Percentiles rank a stretch among this genome's conserved stretches.
Evolutionary conservation across 441 rosid genomes (phyloP).

Genomic region (Metrosideros polymorpha): DNA sequence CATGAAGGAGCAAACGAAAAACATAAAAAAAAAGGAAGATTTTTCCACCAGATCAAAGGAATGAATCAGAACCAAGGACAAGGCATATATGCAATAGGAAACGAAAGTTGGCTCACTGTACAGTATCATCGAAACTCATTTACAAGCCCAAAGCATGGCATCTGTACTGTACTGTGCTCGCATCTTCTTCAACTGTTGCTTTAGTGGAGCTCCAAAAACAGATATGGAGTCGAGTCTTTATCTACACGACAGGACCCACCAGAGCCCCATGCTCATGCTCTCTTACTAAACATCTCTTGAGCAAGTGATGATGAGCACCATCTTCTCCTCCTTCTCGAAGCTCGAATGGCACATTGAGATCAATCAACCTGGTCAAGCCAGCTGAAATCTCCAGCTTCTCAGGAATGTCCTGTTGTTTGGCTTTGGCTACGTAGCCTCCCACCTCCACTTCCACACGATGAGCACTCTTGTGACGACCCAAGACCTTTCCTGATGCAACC

Average conservation of each 20-base stretch:
- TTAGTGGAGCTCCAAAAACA: neutral
- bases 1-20: neutral
- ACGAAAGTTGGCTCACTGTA: neutral
- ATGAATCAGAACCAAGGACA: neutral
- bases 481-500: neutral
- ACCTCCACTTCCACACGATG: neutral
- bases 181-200: neutral
- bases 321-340: neutral
- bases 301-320: neutral
- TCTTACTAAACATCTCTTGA: neutral
- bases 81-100: neutral
- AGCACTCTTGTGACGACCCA: neutral
- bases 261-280: slow-evolving; percentile 14
- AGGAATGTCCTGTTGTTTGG: neutral
- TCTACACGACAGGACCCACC: slow-evolving; percentile 19
- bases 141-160: neutral
- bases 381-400: neutral
- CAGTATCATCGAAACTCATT: neutral
- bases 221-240: neutral
- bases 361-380: neutral
- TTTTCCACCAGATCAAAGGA: neutral
- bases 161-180: neutral
- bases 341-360: neutral
- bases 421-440: neutral
- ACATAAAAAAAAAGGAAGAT: neutral